Conservation (phyloP, 768 basidiomycete species). For the Rhizopogon rudus region DNA sequence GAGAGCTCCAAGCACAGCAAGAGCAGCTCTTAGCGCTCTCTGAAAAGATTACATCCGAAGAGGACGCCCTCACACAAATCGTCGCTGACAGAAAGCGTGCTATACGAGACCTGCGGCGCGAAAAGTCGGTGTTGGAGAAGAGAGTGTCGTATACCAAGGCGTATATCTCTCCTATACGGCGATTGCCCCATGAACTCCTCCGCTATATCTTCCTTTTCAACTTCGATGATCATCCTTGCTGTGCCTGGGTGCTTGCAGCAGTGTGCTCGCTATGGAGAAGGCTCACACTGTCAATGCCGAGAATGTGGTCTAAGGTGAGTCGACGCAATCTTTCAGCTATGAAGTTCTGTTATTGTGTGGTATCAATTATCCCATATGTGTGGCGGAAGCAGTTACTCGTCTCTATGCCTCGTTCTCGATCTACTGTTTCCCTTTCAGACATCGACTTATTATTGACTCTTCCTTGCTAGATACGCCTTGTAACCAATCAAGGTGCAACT, state of each 20-base stretch:
- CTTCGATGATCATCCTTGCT: slow-evolving; percentile 68
- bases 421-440: neutral
- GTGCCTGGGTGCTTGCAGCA: slow-evolving; percentile 69
- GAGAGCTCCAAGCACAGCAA: slow-evolving; percentile 32
- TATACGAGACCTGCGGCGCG: slow-evolving; percentile 50
- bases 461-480: slow-evolving; percentile 57
- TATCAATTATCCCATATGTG: neutral
- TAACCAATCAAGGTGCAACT: slow-evolving; percentile 64
- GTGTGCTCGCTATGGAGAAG: slow-evolving; percentile 66
- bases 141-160: slow-evolving; percentile 47
- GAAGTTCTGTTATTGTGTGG: slow-evolving; percentile 9
- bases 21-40: slow-evolving; percentile 28
- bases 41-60: slow-evolving; percentile 45
- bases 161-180: slow-evolving; percentile 68
- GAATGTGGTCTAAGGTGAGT: slow-evolving; percentile 73
- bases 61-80: slow-evolving; percentile 53
- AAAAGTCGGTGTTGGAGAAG: slow-evolving; percentile 45
- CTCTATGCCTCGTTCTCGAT: neutral
- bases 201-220: slow-evolving; percentile 65
- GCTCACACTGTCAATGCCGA: slow-evolving; percentile 60
- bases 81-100: slow-evolving; percentile 47
- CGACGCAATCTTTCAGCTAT: neutral
- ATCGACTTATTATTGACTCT: slow-evolving; percentile 5
- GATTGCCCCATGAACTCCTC: slow-evolving; percentile 69
- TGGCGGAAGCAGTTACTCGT: neutral